Conservation (phyloP, 192 early-diverging fungal species). For the Rhizophagus clarus region DNA sequence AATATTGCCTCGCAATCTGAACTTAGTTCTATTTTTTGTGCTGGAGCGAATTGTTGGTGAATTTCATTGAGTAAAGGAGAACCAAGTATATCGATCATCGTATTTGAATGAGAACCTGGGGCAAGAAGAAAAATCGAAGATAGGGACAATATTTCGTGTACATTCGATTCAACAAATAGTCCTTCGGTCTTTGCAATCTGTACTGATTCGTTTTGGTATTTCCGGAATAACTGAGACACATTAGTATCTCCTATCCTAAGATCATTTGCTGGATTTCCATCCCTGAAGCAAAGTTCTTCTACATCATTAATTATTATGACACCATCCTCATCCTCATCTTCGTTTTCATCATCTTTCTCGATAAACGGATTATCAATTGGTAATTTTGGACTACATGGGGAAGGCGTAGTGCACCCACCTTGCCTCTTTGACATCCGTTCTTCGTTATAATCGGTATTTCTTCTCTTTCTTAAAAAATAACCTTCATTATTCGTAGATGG, state of each 20-base stretch:
- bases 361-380: background rate
- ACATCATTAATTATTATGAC: constrained; percentile 8
- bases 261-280: background rate
- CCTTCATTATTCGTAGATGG: background rate
- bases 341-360: background rate
- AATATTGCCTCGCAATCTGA: constrained; percentile 17
- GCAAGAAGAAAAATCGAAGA: constrained; percentile 15
- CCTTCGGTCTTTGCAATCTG: constrained; percentile 7
- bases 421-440: background rate
- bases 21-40: constrained; percentile 19
- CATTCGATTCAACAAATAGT: constrained; percentile 23
- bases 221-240: constrained; percentile 9
- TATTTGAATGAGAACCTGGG: constrained; percentile 19
- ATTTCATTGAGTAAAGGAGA: constrained; percentile 28
- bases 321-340: background rate
- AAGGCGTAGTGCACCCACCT: constrained; percentile 14
- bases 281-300: constrained; percentile 1
- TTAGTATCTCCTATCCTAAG: constrained; percentile 10
- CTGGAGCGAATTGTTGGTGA: constrained; percentile 14
- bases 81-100: constrained; percentile 15
- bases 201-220: constrained; percentile 23
- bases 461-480: constrained; percentile 16
- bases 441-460: constrained; percentile 11
- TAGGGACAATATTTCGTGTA: constrained; percentile 26
- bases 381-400: constrained; percentile 23